phyloP scores from a whole-genome alignment of 1,284 basidiomycete species.

The Ustilago shanxiensis region DNA sequence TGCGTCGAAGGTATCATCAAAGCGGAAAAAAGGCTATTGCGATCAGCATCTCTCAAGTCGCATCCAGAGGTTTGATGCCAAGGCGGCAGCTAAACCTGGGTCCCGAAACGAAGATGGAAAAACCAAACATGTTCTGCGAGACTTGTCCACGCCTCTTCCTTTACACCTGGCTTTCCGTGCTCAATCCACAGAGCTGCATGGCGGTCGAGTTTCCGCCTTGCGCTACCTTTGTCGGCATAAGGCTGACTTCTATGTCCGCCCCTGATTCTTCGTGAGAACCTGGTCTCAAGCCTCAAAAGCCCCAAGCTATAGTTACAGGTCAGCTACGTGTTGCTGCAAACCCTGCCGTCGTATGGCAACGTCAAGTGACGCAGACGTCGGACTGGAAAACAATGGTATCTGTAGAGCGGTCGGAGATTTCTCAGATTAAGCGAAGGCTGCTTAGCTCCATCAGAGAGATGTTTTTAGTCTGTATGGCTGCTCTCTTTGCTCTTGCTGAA shows the following conservation, averaged over 20 bases:
- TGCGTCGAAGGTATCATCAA: neutral
- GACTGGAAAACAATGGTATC: too few relatives aligned
- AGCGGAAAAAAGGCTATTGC: neutral
- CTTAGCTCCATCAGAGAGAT: neutral
- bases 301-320: neutral
- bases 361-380: neutral
- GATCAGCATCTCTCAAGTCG: too few relatives aligned
- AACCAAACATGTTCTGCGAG: too few relatives aligned
- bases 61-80: too few relatives aligned
- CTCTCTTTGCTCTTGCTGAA: neutral
- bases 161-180: too few relatives aligned
- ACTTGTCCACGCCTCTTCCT: too few relatives aligned
- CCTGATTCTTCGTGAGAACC: neutral
- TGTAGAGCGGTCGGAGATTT: neutral
- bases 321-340: too few relatives aligned
- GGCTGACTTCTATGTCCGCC: neutral
- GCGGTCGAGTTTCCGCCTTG: neutral
- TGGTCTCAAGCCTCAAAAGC: conserved; percentile 2
- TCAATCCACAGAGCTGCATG: neutral
- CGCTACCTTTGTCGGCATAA: too few relatives aligned
- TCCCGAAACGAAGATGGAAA: neutral
- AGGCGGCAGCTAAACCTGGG: neutral
- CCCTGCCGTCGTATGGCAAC: neutral
- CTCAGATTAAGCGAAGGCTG: neutral
- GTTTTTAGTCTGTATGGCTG: neutral